Evolutionary conservation across 305 asterid genomes (phyloP).

Genomic region (Solanum chacoense): DNA sequence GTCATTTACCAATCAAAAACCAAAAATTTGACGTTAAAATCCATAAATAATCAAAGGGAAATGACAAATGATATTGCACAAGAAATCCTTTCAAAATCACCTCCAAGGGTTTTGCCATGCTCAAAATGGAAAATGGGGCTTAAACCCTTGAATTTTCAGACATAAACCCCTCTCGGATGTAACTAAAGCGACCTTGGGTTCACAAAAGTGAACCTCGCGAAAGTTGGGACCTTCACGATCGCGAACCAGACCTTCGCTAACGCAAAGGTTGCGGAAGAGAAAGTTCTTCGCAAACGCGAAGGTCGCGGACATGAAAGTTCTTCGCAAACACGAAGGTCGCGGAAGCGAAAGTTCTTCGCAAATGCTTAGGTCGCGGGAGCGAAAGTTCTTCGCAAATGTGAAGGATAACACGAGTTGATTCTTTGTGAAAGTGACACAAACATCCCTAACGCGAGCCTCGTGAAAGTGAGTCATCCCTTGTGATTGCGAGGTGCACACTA

Average conservation of each 20-base stretch:
- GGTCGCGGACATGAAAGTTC: neutral
- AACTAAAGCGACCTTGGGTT: neutral
- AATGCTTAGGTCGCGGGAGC: neutral
- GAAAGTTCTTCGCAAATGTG: neutral
- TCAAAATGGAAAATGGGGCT: neutral
- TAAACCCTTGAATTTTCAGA: neutral
- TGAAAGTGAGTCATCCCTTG: neutral
- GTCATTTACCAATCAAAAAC: too few relatives aligned
- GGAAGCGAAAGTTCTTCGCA: neutral
- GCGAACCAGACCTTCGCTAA: neutral
- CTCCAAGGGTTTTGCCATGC: neutral
- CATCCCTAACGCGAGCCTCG: neutral
- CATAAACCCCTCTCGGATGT: neutral
- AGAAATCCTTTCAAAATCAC: neutral
- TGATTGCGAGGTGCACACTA: neutral
- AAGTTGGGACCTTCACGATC: neutral
- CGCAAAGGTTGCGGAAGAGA: neutral
- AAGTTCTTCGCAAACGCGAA: neutral
- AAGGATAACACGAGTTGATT: neutral
- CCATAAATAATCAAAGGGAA: neutral
- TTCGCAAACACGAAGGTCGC: neutral
- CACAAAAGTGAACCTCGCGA: neutral
- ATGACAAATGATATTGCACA: neutral
- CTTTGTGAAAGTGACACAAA: too few relatives aligned
- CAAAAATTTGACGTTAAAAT: neutral